A percentile compares a stretch with the other conserved stretches of the same genome.
These are phyloP conservation scores for Somion occarium DNA, from an alignment of 1,284 basidiomycete genomes.

Conservation along the genomic window DNA sequence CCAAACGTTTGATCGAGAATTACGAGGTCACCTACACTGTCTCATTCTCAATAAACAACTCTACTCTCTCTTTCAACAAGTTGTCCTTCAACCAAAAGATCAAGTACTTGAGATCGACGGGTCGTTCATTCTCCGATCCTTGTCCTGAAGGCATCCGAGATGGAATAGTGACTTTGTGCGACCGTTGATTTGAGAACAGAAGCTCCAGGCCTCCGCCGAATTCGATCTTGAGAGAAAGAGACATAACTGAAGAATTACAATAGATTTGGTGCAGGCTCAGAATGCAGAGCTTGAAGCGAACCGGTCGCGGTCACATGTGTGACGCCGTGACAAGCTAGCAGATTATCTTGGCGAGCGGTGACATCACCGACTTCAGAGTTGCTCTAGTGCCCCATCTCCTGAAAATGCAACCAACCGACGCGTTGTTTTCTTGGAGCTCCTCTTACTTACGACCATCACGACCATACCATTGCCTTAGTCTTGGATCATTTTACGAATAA, in stretches of 20 bases:
- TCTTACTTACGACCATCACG: not conserved
- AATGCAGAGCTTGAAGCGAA: no score
- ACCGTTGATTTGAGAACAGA: constrained; percentile 67
- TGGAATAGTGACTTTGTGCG: constrained; percentile 61
- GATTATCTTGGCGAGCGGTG: not conserved
- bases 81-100: constrained; percentile 78
- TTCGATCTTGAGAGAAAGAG: constrained; percentile 48
- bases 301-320: no score
- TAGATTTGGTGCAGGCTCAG: no score
- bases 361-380: not conserved
- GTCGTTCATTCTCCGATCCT: constrained; percentile 30
- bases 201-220: constrained; percentile 82
- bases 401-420: no score
- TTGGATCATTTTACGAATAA: not conserved
- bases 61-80: constrained; percentile 79
- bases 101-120: constrained; percentile 69
- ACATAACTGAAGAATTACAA: not conserved
- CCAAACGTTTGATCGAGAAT: no score
- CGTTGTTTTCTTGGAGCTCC: no score
- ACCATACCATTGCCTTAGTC: not conserved
- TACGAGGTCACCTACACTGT: constrained; percentile 68
- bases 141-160: constrained; percentile 28
- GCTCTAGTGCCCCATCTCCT: no score
- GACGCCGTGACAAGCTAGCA: no score
- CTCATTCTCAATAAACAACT: constrained; percentile 86